These are phyloP conservation scores for Tephrocybe sp. DNA, from an alignment of 768 basidiomycete genomes.

Conservation along the genomic window DNA sequence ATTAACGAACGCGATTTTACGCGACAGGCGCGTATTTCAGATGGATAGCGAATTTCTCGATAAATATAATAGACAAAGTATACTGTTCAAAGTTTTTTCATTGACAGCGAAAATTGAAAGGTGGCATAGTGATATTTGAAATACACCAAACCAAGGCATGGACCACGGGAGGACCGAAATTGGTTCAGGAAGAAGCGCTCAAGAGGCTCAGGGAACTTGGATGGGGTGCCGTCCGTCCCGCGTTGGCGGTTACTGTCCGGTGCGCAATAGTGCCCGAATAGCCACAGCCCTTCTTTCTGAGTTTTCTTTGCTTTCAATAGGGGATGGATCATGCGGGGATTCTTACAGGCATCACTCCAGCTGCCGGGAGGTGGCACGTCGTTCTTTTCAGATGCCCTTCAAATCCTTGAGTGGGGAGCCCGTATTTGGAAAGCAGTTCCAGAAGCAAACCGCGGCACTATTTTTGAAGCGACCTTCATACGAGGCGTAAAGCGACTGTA, in stretches of 20 bases:
- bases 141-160: conserved; percentile 27
- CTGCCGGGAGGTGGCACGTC: conserved; percentile 26
- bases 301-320: conserved; percentile 19
- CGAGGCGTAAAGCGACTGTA: conserved; percentile 39
- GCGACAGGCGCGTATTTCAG: conserved; percentile 40
- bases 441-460: conserved; percentile 34
- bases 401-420: conserved; percentile 43
- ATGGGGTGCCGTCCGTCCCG: conserved; percentile 32
- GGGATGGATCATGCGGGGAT: conserved; percentile 40
- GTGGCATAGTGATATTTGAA: conserved; percentile 29
- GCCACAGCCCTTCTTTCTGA: background rate
- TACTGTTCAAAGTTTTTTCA: background rate
- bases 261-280: conserved; percentile 20
- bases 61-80: conserved; percentile 38
- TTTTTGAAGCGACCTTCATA: conserved; percentile 43
- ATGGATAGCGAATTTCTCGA: conserved; percentile 31
- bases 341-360: conserved; percentile 22
- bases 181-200: conserved; percentile 31
- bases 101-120: background rate
- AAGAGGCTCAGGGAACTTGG: conserved; percentile 25
- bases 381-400: conserved; percentile 34
- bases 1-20: conserved; percentile 34
- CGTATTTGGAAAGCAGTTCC: conserved; percentile 39
- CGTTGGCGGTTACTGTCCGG: conserved; percentile 39
- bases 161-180: conserved; percentile 30